These are phyloP conservation scores for Poa annua DNA, from an alignment of 176 grass and related monocot genomes.

Conservation along the genomic window DNA sequence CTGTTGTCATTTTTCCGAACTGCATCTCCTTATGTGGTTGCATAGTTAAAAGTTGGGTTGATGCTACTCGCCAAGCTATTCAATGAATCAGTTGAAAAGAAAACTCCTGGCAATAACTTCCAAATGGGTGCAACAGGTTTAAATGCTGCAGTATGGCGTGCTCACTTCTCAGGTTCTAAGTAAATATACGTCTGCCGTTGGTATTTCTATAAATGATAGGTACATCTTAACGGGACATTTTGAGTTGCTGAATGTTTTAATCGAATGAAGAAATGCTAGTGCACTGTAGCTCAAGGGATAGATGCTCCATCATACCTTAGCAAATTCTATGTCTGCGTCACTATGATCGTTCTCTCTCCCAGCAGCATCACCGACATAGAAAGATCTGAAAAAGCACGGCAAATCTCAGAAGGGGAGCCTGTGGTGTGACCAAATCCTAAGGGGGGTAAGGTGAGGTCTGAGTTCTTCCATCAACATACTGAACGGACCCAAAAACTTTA, in stretches of 20 bases:
- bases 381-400: slow-evolving; percentile 67
- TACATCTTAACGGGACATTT: slow-evolving; percentile 3
- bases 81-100: not conserved
- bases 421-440: slow-evolving; percentile 4
- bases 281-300: slow-evolving; percentile 15
- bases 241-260: slow-evolving; percentile 20
- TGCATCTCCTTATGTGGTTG: not conserved
- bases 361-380: slow-evolving; percentile 94
- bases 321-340: slow-evolving; percentile 84
- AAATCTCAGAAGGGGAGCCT: slow-evolving; percentile 18
- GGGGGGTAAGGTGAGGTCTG: not conserved
- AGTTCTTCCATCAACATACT: slow-evolving; percentile 20
- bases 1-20: not conserved
- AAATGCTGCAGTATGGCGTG: not conserved
- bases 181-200: not conserved
- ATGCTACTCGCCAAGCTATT: not conserved
- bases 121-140: slow-evolving; percentile 1
- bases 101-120: slow-evolving; percentile 6
- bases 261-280: not conserved
- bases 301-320: slow-evolving; percentile 49
- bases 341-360: slow-evolving; percentile 82
- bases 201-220: slow-evolving; percentile 20
- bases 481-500: not conserved
- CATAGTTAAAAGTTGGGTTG: not conserved
- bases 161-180: not conserved